phyloP scores from a whole-genome alignment of 805 yeast species.

The Sugiyamaella marilandica region DNA sequence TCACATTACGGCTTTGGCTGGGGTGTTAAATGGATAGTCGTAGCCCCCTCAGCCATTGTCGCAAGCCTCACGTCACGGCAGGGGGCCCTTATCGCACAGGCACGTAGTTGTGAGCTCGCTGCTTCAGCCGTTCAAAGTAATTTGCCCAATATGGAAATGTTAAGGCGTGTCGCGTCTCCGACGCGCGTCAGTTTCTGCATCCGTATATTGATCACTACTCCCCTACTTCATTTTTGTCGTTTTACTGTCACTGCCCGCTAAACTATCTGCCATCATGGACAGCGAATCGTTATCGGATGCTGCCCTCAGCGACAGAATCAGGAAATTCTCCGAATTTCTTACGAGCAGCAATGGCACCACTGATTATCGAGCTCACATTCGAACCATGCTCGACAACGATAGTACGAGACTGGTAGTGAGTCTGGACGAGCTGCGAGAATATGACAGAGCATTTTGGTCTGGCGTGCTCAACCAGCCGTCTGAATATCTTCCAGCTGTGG shows the following conservation, averaged over 20 bases:
- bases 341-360: conserved; percentile 51
- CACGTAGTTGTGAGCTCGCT: no score
- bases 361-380: conserved; percentile 64
- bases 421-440: conserved; percentile 82
- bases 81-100: no score
- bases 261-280: neutral
- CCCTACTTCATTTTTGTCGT: neutral
- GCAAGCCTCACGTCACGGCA: no score
- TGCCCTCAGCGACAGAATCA: conserved; percentile 70
- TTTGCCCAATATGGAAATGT: conserved; percentile 12
- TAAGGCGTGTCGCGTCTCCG: neutral
- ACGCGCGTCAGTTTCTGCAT: conserved; percentile 1
- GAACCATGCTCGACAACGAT: conserved; percentile 64
- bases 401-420: conserved; percentile 65
- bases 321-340: conserved; percentile 83
- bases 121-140: neutral
- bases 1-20: no score
- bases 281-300: conserved; percentile 25
- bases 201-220: neutral
- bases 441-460: conserved; percentile 70
- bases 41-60: no score
- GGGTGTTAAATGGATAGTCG: no score
- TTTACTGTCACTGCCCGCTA: neutral
- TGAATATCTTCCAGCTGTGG: conserved; percentile 84
- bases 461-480: conserved; percentile 75